Percentiles rank a stretch among this genome's conserved stretches.
Conservation (phyloP, 257 asterid genomes). For the Coffea canephora region DNA sequence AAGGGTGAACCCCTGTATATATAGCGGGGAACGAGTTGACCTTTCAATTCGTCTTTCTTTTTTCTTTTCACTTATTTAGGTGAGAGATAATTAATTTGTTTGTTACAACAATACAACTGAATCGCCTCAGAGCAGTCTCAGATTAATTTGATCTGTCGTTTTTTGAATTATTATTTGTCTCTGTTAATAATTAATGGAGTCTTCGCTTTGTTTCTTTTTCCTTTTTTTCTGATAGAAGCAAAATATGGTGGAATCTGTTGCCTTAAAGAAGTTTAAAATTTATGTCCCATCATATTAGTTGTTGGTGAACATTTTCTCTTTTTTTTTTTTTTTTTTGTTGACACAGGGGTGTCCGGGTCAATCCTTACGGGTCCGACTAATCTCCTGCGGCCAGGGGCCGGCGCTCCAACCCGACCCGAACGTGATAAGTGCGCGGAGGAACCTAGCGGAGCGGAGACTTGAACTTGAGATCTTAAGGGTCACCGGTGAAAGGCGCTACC, state of each 20-base stretch:
- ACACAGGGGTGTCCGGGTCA: too few relatives aligned
- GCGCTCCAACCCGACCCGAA: too few relatives aligned
- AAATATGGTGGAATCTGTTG: too few relatives aligned
- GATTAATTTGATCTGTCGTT: background rate
- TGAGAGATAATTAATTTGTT: background rate
- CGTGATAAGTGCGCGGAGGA: too few relatives aligned
- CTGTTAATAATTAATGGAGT: background rate
- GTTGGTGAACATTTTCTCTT: background rate
- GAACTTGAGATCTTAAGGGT: too few relatives aligned
- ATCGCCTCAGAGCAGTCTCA: background rate
- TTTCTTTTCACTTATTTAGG: background rate
- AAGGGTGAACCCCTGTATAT: background rate
- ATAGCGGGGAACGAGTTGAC: slow-evolving; percentile 8
- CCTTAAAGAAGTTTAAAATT: background rate
- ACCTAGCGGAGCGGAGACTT: too few relatives aligned
- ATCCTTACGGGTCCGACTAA: too few relatives aligned
- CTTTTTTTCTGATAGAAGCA: background rate
- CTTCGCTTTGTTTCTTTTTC: background rate
- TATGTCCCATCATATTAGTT: background rate
- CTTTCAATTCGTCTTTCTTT: background rate
- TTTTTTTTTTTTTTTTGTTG: too few relatives aligned
- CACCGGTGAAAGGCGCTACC: too few relatives aligned
- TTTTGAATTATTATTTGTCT: background rate
- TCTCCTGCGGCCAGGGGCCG: too few relatives aligned
- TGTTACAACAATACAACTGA: too few relatives aligned